These are phyloP conservation scores for Tylopilus sp. DNA, from an alignment of 1,284 basidiomycete species.

Conservation along the genomic window DNA sequence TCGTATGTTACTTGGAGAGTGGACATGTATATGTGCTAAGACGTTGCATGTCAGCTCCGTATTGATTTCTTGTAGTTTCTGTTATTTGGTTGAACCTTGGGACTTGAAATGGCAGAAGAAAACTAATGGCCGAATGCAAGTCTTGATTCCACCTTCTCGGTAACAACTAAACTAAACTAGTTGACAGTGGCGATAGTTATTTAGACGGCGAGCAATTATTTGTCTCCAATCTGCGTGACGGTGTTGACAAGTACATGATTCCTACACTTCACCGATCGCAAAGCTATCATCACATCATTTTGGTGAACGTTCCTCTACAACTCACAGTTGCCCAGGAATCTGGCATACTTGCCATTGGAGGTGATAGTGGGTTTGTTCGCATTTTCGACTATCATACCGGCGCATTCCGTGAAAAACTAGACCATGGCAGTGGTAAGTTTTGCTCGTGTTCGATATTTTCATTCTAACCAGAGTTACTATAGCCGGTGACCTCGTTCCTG, in stretches of 20 bases:
- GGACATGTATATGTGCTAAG: too few relatives aligned
- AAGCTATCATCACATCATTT: not conserved
- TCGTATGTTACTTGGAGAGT: too few relatives aligned
- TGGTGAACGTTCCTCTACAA: constrained; percentile 10
- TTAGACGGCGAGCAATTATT: constrained; percentile 11
- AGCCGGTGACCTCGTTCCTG: not conserved
- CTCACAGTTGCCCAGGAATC: not conserved
- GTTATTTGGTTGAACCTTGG: constrained; percentile 6
- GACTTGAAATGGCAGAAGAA: constrained; percentile 17
- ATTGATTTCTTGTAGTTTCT: too few relatives aligned
- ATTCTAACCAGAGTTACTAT: too few relatives aligned
- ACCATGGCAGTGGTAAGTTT: constrained; percentile 4
- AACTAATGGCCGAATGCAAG: constrained; percentile 1
- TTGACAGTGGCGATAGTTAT: not conserved
- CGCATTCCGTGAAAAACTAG: constrained; percentile 1
- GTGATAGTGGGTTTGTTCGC: constrained; percentile 6
- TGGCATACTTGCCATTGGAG: constrained; percentile 7
- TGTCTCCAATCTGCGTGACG: constrained; percentile 1
- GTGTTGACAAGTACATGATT: constrained; percentile 4
- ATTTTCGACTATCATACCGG: constrained; percentile 12
- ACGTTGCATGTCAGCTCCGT: too few relatives aligned
- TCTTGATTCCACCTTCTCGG: too few relatives aligned
- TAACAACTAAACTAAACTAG: not conserved
- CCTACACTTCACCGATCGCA: not conserved
- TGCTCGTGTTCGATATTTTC: not conserved